Conservation (phyloP, 2,329 filamentous ascomycete species). For the Anthostomella pinea region DNA sequence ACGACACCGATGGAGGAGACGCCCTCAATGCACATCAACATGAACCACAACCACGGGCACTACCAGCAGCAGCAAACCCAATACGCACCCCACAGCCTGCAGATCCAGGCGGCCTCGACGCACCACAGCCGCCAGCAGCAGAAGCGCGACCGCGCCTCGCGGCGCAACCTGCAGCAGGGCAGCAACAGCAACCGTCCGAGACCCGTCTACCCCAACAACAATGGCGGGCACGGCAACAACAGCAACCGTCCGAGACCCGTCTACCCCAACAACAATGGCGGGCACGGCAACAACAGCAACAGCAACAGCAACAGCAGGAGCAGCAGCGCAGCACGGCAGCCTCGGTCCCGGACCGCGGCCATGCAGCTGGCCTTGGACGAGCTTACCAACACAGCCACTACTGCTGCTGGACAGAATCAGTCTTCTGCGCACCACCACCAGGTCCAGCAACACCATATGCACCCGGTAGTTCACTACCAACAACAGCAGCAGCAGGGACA, state of each 20-base stretch:
- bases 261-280: slow-evolving; percentile 1
- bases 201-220: not conserved
- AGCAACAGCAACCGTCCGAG: not conserved
- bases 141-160: not conserved
- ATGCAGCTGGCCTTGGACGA: slow-evolving; percentile 19
- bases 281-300: slow-evolving; percentile 10
- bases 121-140: not conserved
- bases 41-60: slow-evolving; percentile 8
- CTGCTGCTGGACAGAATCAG: slow-evolving; percentile 8
- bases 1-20: too few relatives aligned
- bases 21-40: too few relatives aligned
- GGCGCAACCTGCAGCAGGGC: too few relatives aligned
- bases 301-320: slow-evolving; percentile 12
- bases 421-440: not conserved
- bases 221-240: not conserved
- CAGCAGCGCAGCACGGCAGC: slow-evolving; percentile 8
- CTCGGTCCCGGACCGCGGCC: slow-evolving; percentile 9
- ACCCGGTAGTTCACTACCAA: too few relatives aligned
- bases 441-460: slow-evolving; percentile 8
- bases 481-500: too few relatives aligned
- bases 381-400: slow-evolving; percentile 9
- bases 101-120: too few relatives aligned
- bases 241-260: slow-evolving; percentile 6
- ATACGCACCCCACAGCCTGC: not conserved
- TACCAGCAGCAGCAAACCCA: slow-evolving; percentile 5